Base-by-base conservation (phyloP, 441 rosid genomes). In the Capsella rubella region DNA sequence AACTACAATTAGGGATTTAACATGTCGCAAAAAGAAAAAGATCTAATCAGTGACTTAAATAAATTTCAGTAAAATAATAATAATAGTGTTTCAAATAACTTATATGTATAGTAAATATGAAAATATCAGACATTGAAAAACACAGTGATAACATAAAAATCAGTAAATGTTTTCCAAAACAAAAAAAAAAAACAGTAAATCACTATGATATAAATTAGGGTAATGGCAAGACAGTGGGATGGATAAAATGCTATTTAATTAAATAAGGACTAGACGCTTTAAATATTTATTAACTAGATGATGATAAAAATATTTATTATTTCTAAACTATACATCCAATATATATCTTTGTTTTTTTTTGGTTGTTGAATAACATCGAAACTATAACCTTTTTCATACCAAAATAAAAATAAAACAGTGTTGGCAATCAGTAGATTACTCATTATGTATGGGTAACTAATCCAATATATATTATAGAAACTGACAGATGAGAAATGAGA, bases 1-100 rank as follows among this genome's bases (percentile, higher is more conserved):
- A 21, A 21, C 25, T 21, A 69, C n/a, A 67, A 60, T 45, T 35
- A 62, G 79, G 52, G 69, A 32, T 75, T 68, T 34, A 75, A 67
- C 64, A 61, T 75, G 34, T 69, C 64, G 29, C 15, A 45, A 55
- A 61, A 54, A 55, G 34, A 75, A 63, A 76, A 69, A 69, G 0
- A 62, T 69, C 5, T 45, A 60, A 55, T 76, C 18, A 63, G 56
- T 76, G 75, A 76, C 18, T 47, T 52, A 68, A 61, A 54, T 43
- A 75, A 34, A 25, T 12, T 15, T 52, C 64, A 54, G 27, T 68
- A 37, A 28, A 35, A 16, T 45, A 61, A 34, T 1, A 34, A 34
- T 6, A 7, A 69, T 62, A 35, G 3, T 40, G 5, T 35, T 31
- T 25, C 32, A 59, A 7, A 45, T 2, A 7, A 15, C 16, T 31